A percentile compares a stretch with the other conserved stretches of the same genome.
phyloP scores from a whole-genome alignment of 345 rosid genomes.

The Eutrema japonicum region DNA sequence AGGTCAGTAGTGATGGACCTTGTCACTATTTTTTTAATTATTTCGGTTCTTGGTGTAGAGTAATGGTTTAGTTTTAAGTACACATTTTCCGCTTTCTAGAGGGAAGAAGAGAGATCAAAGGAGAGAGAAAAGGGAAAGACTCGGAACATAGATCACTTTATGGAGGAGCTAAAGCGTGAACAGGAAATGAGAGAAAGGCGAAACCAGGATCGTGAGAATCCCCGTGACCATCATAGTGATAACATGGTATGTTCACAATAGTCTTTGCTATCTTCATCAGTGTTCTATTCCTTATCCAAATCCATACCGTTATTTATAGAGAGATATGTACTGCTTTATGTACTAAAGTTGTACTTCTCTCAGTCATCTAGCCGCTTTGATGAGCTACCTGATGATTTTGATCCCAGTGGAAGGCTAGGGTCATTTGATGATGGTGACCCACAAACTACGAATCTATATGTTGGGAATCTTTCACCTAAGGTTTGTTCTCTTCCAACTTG shows the following conservation, averaged over 20 bases:
- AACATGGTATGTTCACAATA: conserved; percentile 52
- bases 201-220: conserved; percentile 74
- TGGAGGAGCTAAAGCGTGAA: conserved; percentile 95
- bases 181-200: conserved; percentile 90
- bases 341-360: conserved; percentile 28
- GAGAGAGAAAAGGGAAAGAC: conserved; percentile 81
- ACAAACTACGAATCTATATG: conserved; percentile 87
- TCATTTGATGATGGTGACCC: conserved; percentile 96
- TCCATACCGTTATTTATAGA: neutral
- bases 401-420: conserved; percentile 89
- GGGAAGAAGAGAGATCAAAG: conserved; percentile 69
- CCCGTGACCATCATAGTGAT: conserved; percentile 67
- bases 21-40: conserved; percentile 9
- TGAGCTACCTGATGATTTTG: conserved; percentile 89
- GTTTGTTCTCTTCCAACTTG: conserved; percentile 65
- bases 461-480: conserved; percentile 87
- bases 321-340: conserved; percentile 19
- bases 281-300: neutral
- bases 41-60: conserved; percentile 18
- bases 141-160: conserved; percentile 81
- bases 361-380: conserved; percentile 87
- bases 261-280: conserved; percentile 5
- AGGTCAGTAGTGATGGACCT: conserved; percentile 48
- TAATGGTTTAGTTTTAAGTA: conserved; percentile 15
- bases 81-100: conserved; percentile 47